A percentile compares a stretch with the other conserved stretches of the same genome.
phyloP scores from a whole-genome alignment of 768 basidiomycete genomes.

The Amanita exitialis region DNA sequence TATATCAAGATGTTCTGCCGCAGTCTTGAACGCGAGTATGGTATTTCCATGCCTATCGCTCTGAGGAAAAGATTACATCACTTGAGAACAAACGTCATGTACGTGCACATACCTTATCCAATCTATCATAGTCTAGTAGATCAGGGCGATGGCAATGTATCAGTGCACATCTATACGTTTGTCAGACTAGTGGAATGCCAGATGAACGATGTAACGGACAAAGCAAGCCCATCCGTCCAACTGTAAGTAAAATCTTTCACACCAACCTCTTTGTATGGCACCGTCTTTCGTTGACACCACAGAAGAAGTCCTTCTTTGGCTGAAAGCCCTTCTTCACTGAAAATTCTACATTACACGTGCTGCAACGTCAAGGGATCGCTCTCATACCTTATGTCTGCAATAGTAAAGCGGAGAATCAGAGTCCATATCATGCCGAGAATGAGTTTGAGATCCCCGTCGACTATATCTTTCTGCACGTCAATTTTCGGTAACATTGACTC shows the following conservation, averaged over 20 bases:
- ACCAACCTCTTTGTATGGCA: constrained; percentile 81
- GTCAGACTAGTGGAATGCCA: constrained; percentile 1
- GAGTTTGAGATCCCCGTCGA: constrained; percentile 97
- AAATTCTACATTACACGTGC: not conserved
- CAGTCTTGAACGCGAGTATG: constrained; percentile 76
- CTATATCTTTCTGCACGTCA: constrained; percentile 60
- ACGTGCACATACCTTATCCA: constrained; percentile 59
- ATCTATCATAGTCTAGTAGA: constrained; percentile 76
- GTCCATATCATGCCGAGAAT: constrained; percentile 99
- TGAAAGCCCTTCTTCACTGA: constrained; percentile 94
- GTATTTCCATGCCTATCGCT: constrained; percentile 77
- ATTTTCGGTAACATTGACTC: not conserved
- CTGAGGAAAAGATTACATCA: constrained; percentile 24
- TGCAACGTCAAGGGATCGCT: not conserved
- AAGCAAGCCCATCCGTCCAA: constrained; percentile 91
- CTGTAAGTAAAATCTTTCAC: constrained; percentile 90
- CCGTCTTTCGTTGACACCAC: constrained; percentile 98
- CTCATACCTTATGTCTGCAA: constrained; percentile 91
- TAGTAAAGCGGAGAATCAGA: constrained; percentile 92
- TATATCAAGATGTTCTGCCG: constrained; percentile 82
- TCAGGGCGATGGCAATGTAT: constrained; percentile 98
- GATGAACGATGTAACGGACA: constrained; percentile 44
- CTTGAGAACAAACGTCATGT: not conserved
- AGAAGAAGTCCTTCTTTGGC: constrained; percentile 95
- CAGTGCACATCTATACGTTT: constrained; percentile 72